A percentile compares a stretch with the other conserved stretches of the same genome.
Evolutionary conservation across 2,329 filamentous ascomycete genomes (phyloP).

Genomic region (Pseudogymnoascus sp.): DNA sequence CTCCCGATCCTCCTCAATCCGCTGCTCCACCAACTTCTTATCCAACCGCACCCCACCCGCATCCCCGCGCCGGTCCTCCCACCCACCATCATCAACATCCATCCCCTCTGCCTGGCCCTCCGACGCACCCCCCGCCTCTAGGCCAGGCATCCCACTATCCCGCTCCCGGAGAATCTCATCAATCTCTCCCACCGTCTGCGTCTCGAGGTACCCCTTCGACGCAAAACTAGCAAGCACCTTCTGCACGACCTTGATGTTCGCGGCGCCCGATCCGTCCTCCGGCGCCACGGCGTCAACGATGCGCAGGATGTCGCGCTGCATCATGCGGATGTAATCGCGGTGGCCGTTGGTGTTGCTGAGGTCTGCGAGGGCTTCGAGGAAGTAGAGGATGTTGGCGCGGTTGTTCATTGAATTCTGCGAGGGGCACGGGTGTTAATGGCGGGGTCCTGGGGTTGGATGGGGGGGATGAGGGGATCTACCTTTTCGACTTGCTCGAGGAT

Average conservation of each 20-base stretch:
- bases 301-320: conserved; percentile 83
- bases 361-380: conserved; percentile 91
- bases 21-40: conserved; percentile 85
- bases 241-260: conserved; percentile 87
- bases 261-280: conserved; percentile 75
- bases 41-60: conserved; percentile 45
- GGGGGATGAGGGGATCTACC: too few relatives aligned
- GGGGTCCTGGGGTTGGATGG: too few relatives aligned
- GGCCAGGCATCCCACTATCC: conserved; percentile 40
- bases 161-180: conserved; percentile 76
- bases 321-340: conserved; percentile 85
- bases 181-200: conserved; percentile 68
- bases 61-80: conserved; percentile 12
- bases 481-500: conserved; percentile 91
- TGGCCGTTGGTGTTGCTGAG: conserved; percentile 51
- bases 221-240: conserved; percentile 70
- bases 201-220: conserved; percentile 62
- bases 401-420: conserved; percentile 86
- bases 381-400: conserved; percentile 98
- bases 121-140: not conserved
- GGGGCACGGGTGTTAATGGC: conserved; percentile 3
- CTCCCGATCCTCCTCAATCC: conserved; percentile 94
- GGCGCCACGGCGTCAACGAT: conserved; percentile 91
- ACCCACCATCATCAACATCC: conserved; percentile 6
- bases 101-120: not conserved